Base-by-base conservation (phyloP, 179 eudicot species). In the Beta lomatogona region DNA sequence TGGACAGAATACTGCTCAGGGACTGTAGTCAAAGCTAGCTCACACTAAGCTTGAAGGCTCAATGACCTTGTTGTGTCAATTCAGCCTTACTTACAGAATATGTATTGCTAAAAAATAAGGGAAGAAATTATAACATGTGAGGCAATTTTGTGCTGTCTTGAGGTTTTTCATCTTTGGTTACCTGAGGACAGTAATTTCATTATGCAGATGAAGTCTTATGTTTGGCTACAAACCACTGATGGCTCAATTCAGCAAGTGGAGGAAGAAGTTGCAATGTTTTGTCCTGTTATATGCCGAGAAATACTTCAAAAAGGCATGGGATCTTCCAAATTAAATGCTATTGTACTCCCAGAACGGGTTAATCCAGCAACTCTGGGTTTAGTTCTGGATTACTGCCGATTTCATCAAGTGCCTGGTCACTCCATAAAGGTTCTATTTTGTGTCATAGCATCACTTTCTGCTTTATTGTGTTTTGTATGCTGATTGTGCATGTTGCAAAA, bases 201-300 rank as follows among this genome's bases (percentile, higher is more conserved):
- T 19, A 15, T 81, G 73, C 79, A 89, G 93, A 88, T 92, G 94
- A 91, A 91, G 86, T 88, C 96, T 76, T 93, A 87, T 81, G 89
- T 93, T 53, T 93, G 97, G 97, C 88, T 93, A 60, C 92, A 90
- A 89, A 92, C 93, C 83, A 86, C 86, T 67, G 97, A 92, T 88
- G 96, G 94, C 63, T 89, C 91, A 46, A 91, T 91, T 44, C 96
- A 91, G 85, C 91, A 93, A 92, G 95, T 91, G 21, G 97, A 93
- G 88, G 90, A 89, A 88, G 94, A 93, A 84, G 94, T 93, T 89
- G 97, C 97, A 60, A 87, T 92, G 94, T 91, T 88, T 87, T 91
- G 94, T 73, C 96, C 96, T 48, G 76, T 90, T 84, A 88, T 93
- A 86, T 89, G 94, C 82, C 85, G 89, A 69, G 96, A 93, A 83